phyloP scores from a whole-genome alignment of 2,329 filamentous ascomycete species.

The Boeremia exigua region DNA sequence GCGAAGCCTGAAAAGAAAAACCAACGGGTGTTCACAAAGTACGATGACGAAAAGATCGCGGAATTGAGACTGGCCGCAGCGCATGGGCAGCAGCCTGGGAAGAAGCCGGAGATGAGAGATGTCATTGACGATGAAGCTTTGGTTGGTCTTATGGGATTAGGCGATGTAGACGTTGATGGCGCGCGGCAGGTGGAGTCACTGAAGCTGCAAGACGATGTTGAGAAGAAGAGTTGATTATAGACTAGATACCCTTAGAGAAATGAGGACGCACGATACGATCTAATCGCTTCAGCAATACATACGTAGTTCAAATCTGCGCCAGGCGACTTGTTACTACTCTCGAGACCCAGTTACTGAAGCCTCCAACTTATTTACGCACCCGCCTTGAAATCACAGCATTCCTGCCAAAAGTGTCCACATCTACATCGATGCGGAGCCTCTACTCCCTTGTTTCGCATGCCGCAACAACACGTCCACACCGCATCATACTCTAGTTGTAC shows the following conservation, averaged over 20 bases:
- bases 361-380: background rate
- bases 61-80: conserved; percentile 26
- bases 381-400: background rate
- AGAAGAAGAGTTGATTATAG: background rate
- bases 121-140: conserved; percentile 44
- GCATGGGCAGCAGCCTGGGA: conserved; percentile 40
- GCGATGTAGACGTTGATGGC: conserved; percentile 19
- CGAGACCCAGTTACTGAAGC: background rate
- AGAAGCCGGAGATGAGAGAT: conserved; percentile 34
- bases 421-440: background rate
- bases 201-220: conserved; percentile 30
- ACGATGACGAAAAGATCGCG: conserved; percentile 32
- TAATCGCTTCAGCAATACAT: background rate
- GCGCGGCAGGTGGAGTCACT: conserved; percentile 23
- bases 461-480: background rate
- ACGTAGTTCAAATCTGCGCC: background rate
- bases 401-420: conserved; percentile 1
- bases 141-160: conserved; percentile 36
- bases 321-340: too few relatives aligned
- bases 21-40: conserved; percentile 38
- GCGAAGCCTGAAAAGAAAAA: conserved; percentile 41
- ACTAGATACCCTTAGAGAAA: background rate
- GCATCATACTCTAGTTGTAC: background rate
- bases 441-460: background rate
- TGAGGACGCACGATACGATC: background rate